Evolutionary conservation across 148 eudicot species (phyloP).

Genomic region (Fagopyrum esculentum): DNA sequence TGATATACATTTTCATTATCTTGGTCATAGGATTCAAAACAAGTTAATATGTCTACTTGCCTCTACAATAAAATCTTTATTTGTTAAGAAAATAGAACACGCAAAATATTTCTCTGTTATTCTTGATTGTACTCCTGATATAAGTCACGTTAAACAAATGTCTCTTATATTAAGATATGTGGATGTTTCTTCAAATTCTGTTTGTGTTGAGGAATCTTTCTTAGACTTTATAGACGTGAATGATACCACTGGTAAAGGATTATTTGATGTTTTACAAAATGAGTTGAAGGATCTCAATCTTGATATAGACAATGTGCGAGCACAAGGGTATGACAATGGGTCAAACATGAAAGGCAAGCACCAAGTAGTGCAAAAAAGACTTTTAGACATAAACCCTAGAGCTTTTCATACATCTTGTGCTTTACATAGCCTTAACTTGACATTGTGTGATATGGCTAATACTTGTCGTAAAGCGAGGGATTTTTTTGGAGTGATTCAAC

Average conservation of each 20-base stretch:
- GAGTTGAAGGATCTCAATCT: background rate
- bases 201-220: slow-evolving; percentile 13
- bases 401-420: too few species aligned
- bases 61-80: background rate
- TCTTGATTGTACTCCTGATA: background rate
- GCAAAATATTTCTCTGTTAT: background rate
- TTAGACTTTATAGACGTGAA: background rate
- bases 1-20: background rate
- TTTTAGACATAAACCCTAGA: too few species aligned
- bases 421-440: too few species aligned
- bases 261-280: background rate
- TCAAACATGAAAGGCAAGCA: slow-evolving; percentile 11
- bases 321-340: slow-evolving; percentile 8
- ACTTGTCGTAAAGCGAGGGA: too few species aligned
- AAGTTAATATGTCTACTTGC: background rate
- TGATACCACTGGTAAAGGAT: background rate
- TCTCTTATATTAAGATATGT: too few species aligned
- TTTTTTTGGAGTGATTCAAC: too few species aligned
- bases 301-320: slow-evolving; percentile 15
- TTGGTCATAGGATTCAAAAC: background rate
- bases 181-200: slow-evolving; percentile 8
- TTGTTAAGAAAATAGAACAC: too few species aligned
- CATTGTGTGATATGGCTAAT: too few species aligned
- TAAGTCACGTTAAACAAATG: too few species aligned
- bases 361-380: slow-evolving; percentile 9